These are phyloP conservation scores for Taxawa tesnikishii DNA, from an alignment of 2,329 filamentous ascomycete genomes.

Conservation along the genomic window DNA sequence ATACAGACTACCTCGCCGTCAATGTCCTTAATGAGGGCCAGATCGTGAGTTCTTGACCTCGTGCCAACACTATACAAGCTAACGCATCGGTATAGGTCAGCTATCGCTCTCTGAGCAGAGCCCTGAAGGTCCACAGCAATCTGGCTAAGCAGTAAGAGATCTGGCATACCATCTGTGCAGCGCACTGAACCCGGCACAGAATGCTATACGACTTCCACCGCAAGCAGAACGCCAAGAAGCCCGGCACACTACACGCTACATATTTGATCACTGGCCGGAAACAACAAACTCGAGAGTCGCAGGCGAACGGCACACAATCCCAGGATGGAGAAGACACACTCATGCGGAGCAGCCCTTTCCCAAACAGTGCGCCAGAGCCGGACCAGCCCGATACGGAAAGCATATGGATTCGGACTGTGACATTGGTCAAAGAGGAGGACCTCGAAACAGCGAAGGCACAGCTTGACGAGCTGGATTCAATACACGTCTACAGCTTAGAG, in stretches of 20 bases:
- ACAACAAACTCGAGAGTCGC: slow-evolving; percentile 2
- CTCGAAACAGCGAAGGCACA: slow-evolving; percentile 51
- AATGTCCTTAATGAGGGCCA: slow-evolving; percentile 65
- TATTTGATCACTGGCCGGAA: slow-evolving; percentile 72
- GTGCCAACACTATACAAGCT: too few species aligned
- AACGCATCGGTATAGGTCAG: too few species aligned
- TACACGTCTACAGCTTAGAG: slow-evolving; percentile 81
- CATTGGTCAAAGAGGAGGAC: slow-evolving; percentile 59
- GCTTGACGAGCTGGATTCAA: slow-evolving; percentile 62
- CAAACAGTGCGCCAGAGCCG: slow-evolving; percentile 45
- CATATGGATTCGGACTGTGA: slow-evolving; percentile 37
- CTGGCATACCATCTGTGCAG: neutral
- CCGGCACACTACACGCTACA: slow-evolving; percentile 74
- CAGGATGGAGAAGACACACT: slow-evolving; percentile 53
- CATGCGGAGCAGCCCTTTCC: slow-evolving; percentile 54
- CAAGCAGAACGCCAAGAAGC: slow-evolving; percentile 61
- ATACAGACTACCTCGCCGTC: slow-evolving; percentile 61
- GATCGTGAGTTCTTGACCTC: slow-evolving; percentile 29
- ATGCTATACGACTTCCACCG: slow-evolving; percentile 81
- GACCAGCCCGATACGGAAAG: neutral
- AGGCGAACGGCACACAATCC: slow-evolving; percentile 23
- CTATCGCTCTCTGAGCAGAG: slow-evolving; percentile 74
- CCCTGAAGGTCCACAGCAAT: slow-evolving; percentile 73
- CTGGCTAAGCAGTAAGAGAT: slow-evolving; percentile 68
- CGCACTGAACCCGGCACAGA: slow-evolving; percentile 31